Evolutionary conservation across 2,329 filamentous ascomycete species (phyloP), one percentile per base, ranked within the genome.

Genomic region (Stachybotrys chartarum): DNA sequence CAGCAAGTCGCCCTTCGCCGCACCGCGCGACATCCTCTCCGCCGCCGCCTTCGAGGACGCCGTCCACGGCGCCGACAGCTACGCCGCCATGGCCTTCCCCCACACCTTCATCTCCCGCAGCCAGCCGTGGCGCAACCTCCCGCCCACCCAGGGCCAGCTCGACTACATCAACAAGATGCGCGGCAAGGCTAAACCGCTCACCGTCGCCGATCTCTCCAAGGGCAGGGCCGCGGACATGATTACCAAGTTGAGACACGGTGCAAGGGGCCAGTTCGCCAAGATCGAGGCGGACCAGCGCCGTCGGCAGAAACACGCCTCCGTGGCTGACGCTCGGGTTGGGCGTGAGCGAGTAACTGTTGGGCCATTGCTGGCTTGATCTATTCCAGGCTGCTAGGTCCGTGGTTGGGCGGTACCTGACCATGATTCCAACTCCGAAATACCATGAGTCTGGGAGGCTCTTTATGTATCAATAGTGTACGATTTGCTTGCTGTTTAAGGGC

Each of bases 221-320:
- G 93, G 93, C 7, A 84, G 84, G 66, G 92, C 91, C 5, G 81
- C 81, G 5, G 92, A 97, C 68, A 92, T 96, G 87, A 96, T 97
- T 60, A 95, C 90, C 7, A 95, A 96, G 70, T 67, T 96, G 58
- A 93, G 87, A 69, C 88, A 94, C 67, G 93, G 93, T 1, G 90
- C 89, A 1, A 82, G 76, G 69, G 88, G 72, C 59, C 83, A 73
- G 73, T 91, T 81, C 66, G 74, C 77, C 30, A 76, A 65, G 39
- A 71, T 82, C 56, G 77, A 80, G 64, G 75, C 72, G 0, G 73
- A 78, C 54, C 84, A 79, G 66, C 80, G 76, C 48, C 79, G 78
- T 53, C 72, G 67, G 42, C 70, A 75, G 52, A 77, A 64, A 57
- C 66, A 73, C 44, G 63, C 56, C 30, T 61, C 70, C 3, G 67